Evolutionary conservation across 257 asterid genomes (phyloP), one percentile per base, ranked within the genome.

Genomic region (Solanum tarapatanum): DNA sequence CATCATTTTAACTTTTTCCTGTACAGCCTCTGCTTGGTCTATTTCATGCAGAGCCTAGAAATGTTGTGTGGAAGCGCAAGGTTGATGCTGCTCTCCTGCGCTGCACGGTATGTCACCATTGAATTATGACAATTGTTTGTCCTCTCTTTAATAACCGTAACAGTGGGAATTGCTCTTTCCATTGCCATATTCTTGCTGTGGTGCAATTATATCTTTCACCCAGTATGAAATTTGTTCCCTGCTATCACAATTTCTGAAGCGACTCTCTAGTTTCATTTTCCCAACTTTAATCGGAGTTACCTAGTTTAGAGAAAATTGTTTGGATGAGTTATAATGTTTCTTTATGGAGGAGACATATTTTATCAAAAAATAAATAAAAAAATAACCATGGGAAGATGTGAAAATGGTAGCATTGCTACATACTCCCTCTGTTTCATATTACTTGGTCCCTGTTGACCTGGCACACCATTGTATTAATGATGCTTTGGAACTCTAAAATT

Each of bases 21-120:
- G 74, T 91, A 92, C 94, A 95, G 99, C 99, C 99, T 89, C 88
- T 95, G 94, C 94, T 94, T 36, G 92, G 95, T 41, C 93, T 97
- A 83, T 95, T 95, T 91, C 94, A 94, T 88, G 85, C 93, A 36
- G 96, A 91, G 90, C 98, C 98, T 73, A 93, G 98, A 90, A 94
- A 92, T 88, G 93, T 94, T 89, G 82, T 88, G 69, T 94, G 98
- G 98, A 97, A 97, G 91, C 99, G 98, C 88, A 94, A 93, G 90
- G 98, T 92, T 84, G 98, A 97, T 88, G 91, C 96, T 87, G 97
- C 98, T 88, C 92, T 94, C 82, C 84, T 86, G 87, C 85, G 82
- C 88, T 93, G 96, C 94, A 91, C 88, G 91, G 99, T 96, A 93
- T 30, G 92, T 85, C 84, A 23, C 74, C 21, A 36, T 73, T 68